Conservation (phyloP, 148 eudicot species). For the Oxyria digyna region DNA sequence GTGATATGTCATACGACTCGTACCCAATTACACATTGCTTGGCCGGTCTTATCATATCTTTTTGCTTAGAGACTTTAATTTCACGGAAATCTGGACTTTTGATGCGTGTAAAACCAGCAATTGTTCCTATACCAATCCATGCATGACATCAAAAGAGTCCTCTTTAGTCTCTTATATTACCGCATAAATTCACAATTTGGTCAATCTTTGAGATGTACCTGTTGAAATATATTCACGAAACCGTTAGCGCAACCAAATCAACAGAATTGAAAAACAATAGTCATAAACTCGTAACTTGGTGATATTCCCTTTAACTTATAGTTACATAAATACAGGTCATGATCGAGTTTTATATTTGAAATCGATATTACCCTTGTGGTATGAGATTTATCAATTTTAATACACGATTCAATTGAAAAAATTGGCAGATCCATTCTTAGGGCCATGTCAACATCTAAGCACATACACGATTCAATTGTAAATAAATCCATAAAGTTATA, state of each 20-base stretch:
- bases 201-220: not conserved
- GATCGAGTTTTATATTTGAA: no score
- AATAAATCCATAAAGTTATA: not conserved
- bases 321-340: no score
- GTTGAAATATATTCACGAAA: not conserved
- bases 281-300: no score
- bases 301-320: no score
- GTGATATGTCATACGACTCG: not conserved
- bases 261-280: no score
- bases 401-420: no score
- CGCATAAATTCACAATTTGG: not conserved
- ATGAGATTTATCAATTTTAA: no score
- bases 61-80: not conserved
- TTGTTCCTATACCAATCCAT: not conserved
- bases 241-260: conserved; percentile 1
- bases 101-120: conserved; percentile 2
- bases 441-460: no score
- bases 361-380: no score
- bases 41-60: not conserved
- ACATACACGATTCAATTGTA: not conserved
- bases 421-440: no score
- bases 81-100: not conserved
- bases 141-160: conserved; percentile 3
- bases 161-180: not conserved
- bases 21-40: not conserved